These are phyloP conservation scores for Syzygium aqueum DNA, from an alignment of 345 rosid species.

Conservation along the genomic window DNA sequence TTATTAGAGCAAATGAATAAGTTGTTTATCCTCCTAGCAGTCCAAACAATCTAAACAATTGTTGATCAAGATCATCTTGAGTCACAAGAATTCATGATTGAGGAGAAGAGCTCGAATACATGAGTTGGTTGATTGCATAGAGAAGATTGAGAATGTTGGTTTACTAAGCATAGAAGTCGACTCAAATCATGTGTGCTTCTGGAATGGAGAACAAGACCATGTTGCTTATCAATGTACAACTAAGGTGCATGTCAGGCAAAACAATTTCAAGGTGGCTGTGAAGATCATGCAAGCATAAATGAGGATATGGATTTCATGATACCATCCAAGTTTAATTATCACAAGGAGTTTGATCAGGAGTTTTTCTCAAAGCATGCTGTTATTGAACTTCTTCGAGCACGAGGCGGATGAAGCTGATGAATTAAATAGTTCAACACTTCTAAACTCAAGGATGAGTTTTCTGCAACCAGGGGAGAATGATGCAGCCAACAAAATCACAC, in stretches of 20 bases:
- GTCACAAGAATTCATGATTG: not conserved
- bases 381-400: not conserved
- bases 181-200: not conserved
- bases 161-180: not conserved
- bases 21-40: not conserved
- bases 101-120: not conserved
- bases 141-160: not conserved
- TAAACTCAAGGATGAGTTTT: not conserved
- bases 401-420: not conserved
- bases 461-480: not conserved
- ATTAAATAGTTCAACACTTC: not conserved
- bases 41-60: not conserved
- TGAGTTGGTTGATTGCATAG: not conserved
- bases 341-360: not conserved
- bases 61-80: not conserved
- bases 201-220: not conserved
- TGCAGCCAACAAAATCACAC: not conserved
- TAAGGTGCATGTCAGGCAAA: not conserved
- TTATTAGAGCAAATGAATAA: not conserved
- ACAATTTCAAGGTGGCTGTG: not conserved
- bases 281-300: not conserved
- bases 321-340: not conserved
- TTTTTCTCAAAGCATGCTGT: not conserved
- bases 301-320: not conserved
- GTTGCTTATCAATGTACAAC: not conserved